phyloP scores from a whole-genome alignment of 306 rosid species.

The Datisca glomerata region DNA sequence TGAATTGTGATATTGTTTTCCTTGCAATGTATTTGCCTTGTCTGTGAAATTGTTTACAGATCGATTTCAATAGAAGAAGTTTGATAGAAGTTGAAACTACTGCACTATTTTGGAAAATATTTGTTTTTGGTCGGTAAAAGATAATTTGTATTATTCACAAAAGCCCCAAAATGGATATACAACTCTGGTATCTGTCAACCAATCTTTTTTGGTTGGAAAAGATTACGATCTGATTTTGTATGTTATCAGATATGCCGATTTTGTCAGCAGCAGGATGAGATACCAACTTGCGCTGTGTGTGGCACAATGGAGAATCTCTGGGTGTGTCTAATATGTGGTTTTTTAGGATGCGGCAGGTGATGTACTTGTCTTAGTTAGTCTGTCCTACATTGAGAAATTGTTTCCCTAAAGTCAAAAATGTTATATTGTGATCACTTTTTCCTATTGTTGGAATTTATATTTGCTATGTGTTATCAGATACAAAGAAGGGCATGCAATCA shows the following conservation, averaged over 20 bases:
- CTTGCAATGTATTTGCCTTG: no score
- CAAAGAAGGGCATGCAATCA: constrained; percentile 91
- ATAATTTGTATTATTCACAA: no score
- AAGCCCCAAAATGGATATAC: no score
- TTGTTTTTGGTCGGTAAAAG: no score
- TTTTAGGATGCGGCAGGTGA: constrained; percentile 97
- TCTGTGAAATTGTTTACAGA: no score
- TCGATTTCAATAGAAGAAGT: no score
- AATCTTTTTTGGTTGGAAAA: no score
- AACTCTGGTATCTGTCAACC: no score
- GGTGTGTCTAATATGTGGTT: constrained; percentile 90
- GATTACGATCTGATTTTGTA: no score
- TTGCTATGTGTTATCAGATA: constrained; percentile 32
- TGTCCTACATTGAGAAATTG: constrained; percentile 14
- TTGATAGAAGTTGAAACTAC: no score
- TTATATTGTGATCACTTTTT: background rate
- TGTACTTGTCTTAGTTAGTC: constrained; percentile 5
- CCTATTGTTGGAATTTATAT: constrained; percentile 1
- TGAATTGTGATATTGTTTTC: no score
- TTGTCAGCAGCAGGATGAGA: constrained; percentile 82
- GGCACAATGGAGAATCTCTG: constrained; percentile 71
- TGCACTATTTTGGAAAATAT: no score
- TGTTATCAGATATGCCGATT: constrained; percentile 69
- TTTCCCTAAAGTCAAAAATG: constrained; percentile 3
- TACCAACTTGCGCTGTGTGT: constrained; percentile 64